phyloP scores from a whole-genome alignment of 495 filamentous ascomycete species.

The Astrocystis sublimbata region DNA sequence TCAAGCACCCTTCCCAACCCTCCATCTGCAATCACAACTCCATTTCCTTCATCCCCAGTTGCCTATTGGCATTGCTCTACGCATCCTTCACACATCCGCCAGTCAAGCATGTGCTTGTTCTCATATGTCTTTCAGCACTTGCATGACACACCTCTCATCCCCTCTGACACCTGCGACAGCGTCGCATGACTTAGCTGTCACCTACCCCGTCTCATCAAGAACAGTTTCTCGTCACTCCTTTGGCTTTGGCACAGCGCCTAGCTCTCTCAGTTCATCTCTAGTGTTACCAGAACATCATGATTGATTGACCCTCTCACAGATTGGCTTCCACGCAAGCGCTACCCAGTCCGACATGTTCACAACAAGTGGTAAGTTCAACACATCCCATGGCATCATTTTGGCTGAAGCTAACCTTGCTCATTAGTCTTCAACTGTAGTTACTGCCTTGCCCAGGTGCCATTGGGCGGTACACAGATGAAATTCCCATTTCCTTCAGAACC shows the following conservation, averaged over 20 bases:
- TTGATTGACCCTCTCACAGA: not conserved
- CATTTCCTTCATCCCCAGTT: no score
- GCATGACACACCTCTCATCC: not conserved
- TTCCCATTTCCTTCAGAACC: not conserved
- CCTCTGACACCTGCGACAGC: not conserved
- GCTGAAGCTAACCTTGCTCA: not conserved
- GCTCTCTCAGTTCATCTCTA: not conserved
- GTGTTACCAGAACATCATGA: not conserved
- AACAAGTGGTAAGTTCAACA: not conserved
- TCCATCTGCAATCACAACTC: no score
- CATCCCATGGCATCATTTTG: not conserved
- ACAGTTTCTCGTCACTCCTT: not conserved
- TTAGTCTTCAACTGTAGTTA: not conserved
- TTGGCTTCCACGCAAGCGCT: not conserved
- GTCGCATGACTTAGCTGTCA: not conserved
- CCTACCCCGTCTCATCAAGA: not conserved
- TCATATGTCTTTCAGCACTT: not conserved
- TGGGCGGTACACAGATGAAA: not conserved
- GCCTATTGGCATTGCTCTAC: no score
- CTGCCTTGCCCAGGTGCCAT: not conserved
- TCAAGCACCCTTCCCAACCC: no score
- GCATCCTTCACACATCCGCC: no score
- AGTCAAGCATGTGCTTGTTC: no score
- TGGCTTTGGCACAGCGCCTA: not conserved
- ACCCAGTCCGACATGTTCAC: not conserved